Conservation (phyloP, 2,329 filamentous ascomycete genomes). For the Aureobasidium subglaciale region DNA sequence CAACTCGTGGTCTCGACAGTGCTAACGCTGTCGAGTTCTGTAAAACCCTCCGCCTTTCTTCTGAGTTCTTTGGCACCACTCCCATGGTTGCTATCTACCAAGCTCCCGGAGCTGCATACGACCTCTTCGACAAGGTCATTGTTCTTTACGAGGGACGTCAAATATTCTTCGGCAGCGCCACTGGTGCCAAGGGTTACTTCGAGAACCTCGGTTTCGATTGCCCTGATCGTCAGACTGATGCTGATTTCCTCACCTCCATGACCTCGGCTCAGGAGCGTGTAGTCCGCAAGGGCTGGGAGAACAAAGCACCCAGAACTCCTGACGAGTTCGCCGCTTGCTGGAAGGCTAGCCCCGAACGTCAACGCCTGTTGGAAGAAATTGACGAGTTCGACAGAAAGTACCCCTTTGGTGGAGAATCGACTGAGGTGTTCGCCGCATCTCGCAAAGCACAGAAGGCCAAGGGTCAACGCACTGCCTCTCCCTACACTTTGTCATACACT, state of each 20-base stretch:
- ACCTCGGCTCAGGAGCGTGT: slow-evolving; percentile 47
- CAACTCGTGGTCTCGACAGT: slow-evolving; percentile 65
- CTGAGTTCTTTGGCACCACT: slow-evolving; percentile 59
- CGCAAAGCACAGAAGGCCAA: slow-evolving; percentile 42
- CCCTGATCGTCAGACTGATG: slow-evolving; percentile 63
- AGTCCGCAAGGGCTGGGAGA: slow-evolving; percentile 38
- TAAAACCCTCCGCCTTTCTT: slow-evolving; percentile 60
- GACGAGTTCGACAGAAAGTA: slow-evolving; percentile 41
- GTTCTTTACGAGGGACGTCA: slow-evolving; percentile 62
- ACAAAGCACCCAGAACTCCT: slow-evolving; percentile 41
- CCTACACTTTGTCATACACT: slow-evolving; percentile 70
- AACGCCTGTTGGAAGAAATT: slow-evolving; percentile 37
- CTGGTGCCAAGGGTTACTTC: slow-evolving; percentile 62
- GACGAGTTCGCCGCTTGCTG: slow-evolving; percentile 46
- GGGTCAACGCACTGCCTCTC: slow-evolving; percentile 52
- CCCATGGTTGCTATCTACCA: slow-evolving; percentile 70
- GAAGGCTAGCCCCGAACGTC: slow-evolving; percentile 47
- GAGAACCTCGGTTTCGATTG: slow-evolving; percentile 64
- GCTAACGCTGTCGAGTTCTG: slow-evolving; percentile 71
- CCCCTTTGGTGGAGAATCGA: slow-evolving; percentile 38
- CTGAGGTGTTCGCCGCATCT: slow-evolving; percentile 40
- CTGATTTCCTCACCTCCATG: slow-evolving; percentile 72
- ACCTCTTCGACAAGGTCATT: slow-evolving; percentile 62
- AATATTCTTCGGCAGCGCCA: slow-evolving; percentile 61
- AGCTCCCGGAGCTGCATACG: slow-evolving; percentile 60